A percentile compares a stretch with the other conserved stretches of the same genome.
phyloP scores from a whole-genome alignment of 441 rosid genomes.

The Isatis lusitanica region DNA sequence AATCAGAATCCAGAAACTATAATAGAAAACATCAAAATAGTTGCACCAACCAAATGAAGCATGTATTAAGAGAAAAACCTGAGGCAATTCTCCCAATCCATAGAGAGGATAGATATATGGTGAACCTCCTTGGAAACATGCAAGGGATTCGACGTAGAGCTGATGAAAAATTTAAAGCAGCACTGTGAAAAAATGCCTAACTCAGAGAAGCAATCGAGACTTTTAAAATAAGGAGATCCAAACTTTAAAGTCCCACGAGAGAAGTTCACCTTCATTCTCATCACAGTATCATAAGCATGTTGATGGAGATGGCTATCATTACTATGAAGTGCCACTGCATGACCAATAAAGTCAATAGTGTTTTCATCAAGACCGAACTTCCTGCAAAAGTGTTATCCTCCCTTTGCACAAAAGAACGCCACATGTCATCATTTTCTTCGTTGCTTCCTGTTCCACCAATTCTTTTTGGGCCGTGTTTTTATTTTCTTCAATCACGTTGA shows the following conservation, averaged over 20 bases:
- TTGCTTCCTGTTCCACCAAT: too few relatives aligned
- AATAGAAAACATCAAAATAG: neutral
- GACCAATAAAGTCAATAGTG: slow-evolving; percentile 90
- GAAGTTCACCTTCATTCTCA: slow-evolving; percentile 79
- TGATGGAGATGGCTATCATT: slow-evolving; percentile 72
- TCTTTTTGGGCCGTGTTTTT: too few relatives aligned
- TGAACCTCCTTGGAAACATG: slow-evolving; percentile 90
- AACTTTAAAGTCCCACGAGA: neutral
- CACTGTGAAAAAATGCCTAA: neutral
- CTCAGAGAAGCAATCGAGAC: slow-evolving; percentile 1
- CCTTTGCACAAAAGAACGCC: too few relatives aligned
- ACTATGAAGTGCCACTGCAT: slow-evolving; percentile 84
- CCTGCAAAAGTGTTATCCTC: slow-evolving; percentile 47
- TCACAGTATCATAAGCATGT: slow-evolving; percentile 85
- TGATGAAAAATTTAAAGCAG: slow-evolving; percentile 29
- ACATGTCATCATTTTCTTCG: too few relatives aligned
- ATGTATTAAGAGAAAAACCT: slow-evolving; percentile 44
- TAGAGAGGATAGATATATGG: slow-evolving; percentile 87
- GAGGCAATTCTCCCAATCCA: slow-evolving; percentile 92
- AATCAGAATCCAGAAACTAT: neutral
- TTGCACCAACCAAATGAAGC: neutral
- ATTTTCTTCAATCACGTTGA: too few relatives aligned
- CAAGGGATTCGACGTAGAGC: slow-evolving; percentile 79
- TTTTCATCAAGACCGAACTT: slow-evolving; percentile 91
- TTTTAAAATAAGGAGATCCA: neutral